Base-by-base conservation (phyloP, 179 eudicot genomes). In the Silene vulgaris region DNA sequence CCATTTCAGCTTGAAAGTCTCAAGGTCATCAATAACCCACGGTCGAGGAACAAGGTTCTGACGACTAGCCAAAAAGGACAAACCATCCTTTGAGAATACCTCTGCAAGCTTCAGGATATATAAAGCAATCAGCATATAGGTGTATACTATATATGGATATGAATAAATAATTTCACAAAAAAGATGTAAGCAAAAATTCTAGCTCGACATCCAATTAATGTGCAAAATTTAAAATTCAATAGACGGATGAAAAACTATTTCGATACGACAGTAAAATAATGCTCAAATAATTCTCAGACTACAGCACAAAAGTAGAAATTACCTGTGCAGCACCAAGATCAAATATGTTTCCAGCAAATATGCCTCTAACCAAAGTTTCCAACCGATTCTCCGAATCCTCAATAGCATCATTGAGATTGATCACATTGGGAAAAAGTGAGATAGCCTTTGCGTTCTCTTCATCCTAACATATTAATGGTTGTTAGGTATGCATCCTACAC, bases 271-370 rank as follows among this genome's bases (percentile, higher is more conserved):
- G 20, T 29, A 7, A 12, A 65, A 19, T 19, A 61, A 43, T 21
- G 5, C 23, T 69, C 13, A 37, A 17, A 1, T 16, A 11, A 6
- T 54, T 14, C 63, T 19, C 29, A 40, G 1, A 37, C 11, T 13
- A 40, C 21, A 19, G 45, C 75, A 20, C 74, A 70, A 11, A 54
- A 59, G 66, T 68, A 60, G 12, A 56, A 56, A 12, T 65, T 90
- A 95, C 99, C 99, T 92, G 86, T 76, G 97, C 97, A 59, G 99
- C 93, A 67, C 99, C 99, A 82, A 92, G 97, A 80, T 95, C 99
- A 85, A 95, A 95, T 74, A 92, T 85, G 86, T 95, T 95, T 30
- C 99, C 99, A 9, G 99, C 99, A 87, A 95, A 90, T 26, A 95
- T 90, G 76, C 99, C 99, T 82, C 93, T 84, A 71, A 95, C 77